Evolutionary conservation across 495 filamentous ascomycete genomes (phyloP).

Genomic region (Bryoglossum gracile): DNA sequence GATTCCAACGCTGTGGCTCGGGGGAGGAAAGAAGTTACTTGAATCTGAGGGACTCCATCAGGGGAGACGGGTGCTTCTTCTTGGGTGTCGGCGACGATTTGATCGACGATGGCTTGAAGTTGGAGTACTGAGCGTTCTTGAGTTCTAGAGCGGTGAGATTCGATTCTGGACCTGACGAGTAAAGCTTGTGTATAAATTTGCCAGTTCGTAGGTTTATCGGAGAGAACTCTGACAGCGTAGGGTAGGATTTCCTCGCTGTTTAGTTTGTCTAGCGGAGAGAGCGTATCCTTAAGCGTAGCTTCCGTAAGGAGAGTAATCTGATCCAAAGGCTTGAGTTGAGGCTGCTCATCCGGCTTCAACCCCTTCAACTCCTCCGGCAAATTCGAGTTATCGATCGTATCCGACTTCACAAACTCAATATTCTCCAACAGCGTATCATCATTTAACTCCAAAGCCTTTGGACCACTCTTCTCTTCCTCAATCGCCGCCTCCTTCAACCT

Average conservation of each 20-base stretch:
- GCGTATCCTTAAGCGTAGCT: conserved; percentile 83
- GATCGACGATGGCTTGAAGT: conserved; percentile 92
- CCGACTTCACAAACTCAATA: conserved; percentile 64
- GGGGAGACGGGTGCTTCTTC: conserved; percentile 14
- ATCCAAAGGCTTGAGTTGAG: conserved; percentile 74
- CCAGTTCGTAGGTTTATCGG: conserved; percentile 91
- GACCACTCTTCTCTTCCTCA: conserved; percentile 28
- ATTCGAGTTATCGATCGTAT: conserved; percentile 34
- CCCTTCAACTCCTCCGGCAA: conserved; percentile 53
- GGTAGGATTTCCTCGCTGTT: conserved; percentile 90
- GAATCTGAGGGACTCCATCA: conserved; percentile 31
- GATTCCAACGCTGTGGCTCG: conserved; percentile 66
- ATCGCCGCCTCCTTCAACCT: not conserved
- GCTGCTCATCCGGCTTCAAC: conserved; percentile 72
- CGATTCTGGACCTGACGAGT: conserved; percentile 79
- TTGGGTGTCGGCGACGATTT: conserved; percentile 81
- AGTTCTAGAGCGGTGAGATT: conserved; percentile 77
- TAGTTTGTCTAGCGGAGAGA: conserved; percentile 70
- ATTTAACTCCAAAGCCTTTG: conserved; percentile 67
- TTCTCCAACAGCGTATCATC: conserved; percentile 90
- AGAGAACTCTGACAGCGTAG: conserved; percentile 80
- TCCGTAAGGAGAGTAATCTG: conserved; percentile 74
- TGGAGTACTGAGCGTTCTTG: conserved; percentile 85
- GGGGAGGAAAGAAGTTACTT: conserved; percentile 74
- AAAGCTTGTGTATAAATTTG: conserved; percentile 94